Conservation (phyloP, 305 asterid genomes). For the Solanum aculeatissimum region DNA sequence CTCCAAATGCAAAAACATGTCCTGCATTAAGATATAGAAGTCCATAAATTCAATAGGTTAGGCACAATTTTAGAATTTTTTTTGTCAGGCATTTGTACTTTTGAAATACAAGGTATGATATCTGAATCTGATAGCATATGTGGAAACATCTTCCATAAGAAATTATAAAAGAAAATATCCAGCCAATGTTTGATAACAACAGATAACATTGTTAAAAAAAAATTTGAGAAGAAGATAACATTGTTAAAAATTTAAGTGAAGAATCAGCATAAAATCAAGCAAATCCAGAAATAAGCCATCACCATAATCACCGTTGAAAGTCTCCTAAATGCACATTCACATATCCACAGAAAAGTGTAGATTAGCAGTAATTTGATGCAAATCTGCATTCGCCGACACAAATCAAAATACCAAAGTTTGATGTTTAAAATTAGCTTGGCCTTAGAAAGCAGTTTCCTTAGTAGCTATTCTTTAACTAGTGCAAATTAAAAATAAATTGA, state of each 20-base stretch:
- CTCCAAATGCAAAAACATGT: slow-evolving; percentile 96
- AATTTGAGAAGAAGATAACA: too few species aligned
- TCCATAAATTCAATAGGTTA: background rate
- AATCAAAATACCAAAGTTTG: background rate
- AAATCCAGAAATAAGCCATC: background rate
- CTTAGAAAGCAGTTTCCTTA: background rate
- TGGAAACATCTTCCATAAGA: background rate
- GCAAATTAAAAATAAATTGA: background rate
- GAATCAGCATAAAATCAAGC: background rate
- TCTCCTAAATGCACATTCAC: background rate
- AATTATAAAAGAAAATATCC: background rate
- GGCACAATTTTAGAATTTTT: background rate
- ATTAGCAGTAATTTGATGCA: background rate
- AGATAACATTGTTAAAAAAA: background rate
- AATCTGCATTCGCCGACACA: background rate
- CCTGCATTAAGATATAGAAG: slow-evolving; percentile 41
- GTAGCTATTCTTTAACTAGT: background rate
- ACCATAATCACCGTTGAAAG: background rate
- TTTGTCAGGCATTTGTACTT: background rate
- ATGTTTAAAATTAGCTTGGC: background rate
- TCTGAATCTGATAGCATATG: background rate
- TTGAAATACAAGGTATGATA: background rate
- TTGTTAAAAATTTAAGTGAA: background rate
- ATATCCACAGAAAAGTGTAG: background rate
- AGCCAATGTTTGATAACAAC: background rate